Evolutionary conservation across 179 eudicot species (phyloP).

Genomic region (Heliamphora pulchella): DNA sequence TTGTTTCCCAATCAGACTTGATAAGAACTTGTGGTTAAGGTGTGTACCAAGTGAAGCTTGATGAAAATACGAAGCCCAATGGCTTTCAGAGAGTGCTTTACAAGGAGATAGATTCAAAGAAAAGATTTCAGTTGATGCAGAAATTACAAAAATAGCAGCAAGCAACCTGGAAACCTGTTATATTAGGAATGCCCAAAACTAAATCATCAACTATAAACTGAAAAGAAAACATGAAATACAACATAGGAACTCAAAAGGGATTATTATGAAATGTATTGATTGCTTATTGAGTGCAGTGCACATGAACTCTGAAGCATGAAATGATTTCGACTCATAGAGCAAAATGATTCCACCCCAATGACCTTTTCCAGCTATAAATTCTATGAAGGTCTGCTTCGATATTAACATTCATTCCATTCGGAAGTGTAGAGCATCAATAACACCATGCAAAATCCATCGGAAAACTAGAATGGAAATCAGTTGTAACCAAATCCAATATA

Average conservation of each 20-base stretch:
- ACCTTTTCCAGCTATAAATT: background rate
- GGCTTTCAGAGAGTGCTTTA: constrained; percentile 41
- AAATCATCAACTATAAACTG: background rate
- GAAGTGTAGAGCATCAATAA: too few relatives aligned
- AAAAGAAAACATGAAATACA: background rate
- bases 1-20: constrained; percentile 30
- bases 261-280: background rate
- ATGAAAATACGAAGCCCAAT: constrained; percentile 88
- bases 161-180: constrained; percentile 78
- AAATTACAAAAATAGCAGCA: constrained; percentile 54
- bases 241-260: background rate
- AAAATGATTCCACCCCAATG: background rate
- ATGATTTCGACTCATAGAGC: background rate
- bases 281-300: background rate
- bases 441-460: background rate
- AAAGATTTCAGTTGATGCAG: constrained; percentile 33
- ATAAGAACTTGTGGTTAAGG: constrained; percentile 48
- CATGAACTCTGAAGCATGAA: background rate
- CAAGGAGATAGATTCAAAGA: constrained; percentile 25
- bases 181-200: constrained; percentile 3
- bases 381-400: background rate
- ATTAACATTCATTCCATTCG: background rate
- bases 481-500: background rate
- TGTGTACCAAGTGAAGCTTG: constrained; percentile 84
- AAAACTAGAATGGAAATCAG: background rate